Evolutionary conservation across 768 basidiomycete species (phyloP).

Genomic region (Lactarius trivialis): DNA sequence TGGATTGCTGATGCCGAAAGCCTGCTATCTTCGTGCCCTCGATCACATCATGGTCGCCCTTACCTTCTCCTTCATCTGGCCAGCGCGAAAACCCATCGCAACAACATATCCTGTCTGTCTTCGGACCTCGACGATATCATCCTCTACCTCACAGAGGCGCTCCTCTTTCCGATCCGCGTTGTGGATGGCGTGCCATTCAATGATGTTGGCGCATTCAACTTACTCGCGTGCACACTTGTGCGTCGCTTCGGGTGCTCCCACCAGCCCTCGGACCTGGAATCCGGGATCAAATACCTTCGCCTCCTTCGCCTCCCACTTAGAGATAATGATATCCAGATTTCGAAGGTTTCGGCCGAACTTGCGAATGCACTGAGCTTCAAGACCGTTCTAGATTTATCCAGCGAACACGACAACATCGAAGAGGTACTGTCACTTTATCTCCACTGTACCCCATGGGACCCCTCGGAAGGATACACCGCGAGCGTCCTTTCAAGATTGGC

Average conservation of each 20-base stretch:
- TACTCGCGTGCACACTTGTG: neutral
- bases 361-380: neutral
- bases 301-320: neutral
- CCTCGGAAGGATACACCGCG: neutral
- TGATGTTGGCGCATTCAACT: neutral
- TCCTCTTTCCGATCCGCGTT: neutral
- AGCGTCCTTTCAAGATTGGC: neutral
- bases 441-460: neutral
- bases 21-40: neutral
- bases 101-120: neutral
- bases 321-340: neutral
- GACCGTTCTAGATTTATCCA: neutral
- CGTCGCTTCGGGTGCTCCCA: neutral
- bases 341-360: neutral
- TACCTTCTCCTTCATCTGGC: neutral
- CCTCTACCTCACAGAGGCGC: neutral
- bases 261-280: neutral
- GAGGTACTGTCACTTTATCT: slow-evolving; percentile 4
- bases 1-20: slow-evolving; percentile 1
- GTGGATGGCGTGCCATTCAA: neutral
- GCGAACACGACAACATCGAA: neutral
- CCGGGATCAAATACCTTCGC: neutral
- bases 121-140: slow-evolving; percentile 3
- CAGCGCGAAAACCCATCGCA: neutral
- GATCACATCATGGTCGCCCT: neutral